Evolutionary conservation across 2,329 filamentous ascomycete species (phyloP).

Genomic region (Cladosporium sp.): DNA sequence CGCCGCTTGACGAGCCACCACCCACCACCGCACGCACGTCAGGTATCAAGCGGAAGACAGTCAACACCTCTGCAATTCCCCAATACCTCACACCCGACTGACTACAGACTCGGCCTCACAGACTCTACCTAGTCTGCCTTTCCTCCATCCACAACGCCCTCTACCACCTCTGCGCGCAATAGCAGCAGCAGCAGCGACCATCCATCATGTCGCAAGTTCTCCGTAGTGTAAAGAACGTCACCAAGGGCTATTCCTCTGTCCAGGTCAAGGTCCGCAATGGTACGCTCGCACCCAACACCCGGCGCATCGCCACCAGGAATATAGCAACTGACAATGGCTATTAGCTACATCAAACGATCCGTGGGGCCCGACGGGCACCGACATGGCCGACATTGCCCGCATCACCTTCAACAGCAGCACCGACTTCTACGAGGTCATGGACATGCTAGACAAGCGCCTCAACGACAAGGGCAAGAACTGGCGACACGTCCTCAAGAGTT

Average conservation of each 20-base stretch:
- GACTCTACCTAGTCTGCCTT: not conserved
- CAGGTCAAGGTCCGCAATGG: constrained; percentile 99
- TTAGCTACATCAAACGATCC: constrained; percentile 96
- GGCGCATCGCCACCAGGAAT: constrained; percentile 19
- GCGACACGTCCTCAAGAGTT: constrained; percentile 93
- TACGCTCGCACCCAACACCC: constrained; percentile 42
- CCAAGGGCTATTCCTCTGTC: constrained; percentile 93
- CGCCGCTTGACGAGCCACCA: too few species aligned
- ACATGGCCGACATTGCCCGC: constrained; percentile 98
- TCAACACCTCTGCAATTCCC: too few species aligned
- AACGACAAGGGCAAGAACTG: constrained; percentile 99
- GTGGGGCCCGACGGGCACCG: constrained; percentile 95
- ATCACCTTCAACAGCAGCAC: constrained; percentile 96
- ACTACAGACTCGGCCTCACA: too few species aligned
- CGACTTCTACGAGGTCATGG: constrained; percentile 99
- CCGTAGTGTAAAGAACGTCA: constrained; percentile 97
- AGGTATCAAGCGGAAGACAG: too few species aligned
- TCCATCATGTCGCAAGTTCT: constrained; percentile 86
- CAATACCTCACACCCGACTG: too few species aligned
- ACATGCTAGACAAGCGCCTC: constrained; percentile 97
- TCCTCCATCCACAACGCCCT: not conserved
- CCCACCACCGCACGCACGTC: too few species aligned
- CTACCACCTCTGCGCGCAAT: not conserved
- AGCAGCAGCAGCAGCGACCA: constrained; percentile 3
- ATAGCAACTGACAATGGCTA: constrained; percentile 21